These are phyloP conservation scores for Penicillium oxalicum DNA, from an alignment of 2,329 filamentous ascomycete species.

Conservation along the genomic window DNA sequence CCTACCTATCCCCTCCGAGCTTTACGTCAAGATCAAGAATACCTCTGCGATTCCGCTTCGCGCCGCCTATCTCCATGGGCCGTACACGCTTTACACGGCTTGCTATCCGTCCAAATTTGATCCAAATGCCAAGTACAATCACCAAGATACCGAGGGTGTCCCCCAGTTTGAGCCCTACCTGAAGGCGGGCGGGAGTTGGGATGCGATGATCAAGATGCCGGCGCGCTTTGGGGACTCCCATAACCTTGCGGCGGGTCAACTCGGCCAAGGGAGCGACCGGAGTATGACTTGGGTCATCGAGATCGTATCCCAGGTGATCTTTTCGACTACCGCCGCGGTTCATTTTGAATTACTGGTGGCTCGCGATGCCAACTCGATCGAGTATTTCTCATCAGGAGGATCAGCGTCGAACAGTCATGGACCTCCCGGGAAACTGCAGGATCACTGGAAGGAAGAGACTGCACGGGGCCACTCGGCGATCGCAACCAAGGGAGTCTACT, in stretches of 20 bases:
- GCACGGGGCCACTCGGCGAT: constrained; percentile 50
- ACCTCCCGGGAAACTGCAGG: constrained; percentile 64
- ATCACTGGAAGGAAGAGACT: constrained; percentile 61
- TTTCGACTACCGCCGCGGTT: constrained; percentile 81
- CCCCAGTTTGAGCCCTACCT: constrained; percentile 95
- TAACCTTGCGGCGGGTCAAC: constrained; percentile 41
- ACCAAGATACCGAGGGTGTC: constrained; percentile 63
- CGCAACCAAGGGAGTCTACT: constrained; percentile 72
- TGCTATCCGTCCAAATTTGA: constrained; percentile 79
- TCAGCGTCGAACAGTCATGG: constrained; percentile 46
- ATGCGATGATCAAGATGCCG: constrained; percentile 71
- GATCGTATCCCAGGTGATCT: constrained; percentile 86
- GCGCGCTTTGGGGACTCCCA: constrained; percentile 54
- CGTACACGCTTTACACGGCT: constrained; percentile 82
- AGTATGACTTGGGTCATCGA: constrained; percentile 84
- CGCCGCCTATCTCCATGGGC: constrained; percentile 92
- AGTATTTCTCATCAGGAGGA: constrained; percentile 53
- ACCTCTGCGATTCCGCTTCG: constrained; percentile 83
- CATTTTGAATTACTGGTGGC: constrained; percentile 82
- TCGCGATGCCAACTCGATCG: constrained; percentile 76
- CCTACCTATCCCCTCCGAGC: constrained; percentile 71
- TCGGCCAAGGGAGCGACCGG: constrained; percentile 36
- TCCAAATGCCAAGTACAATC: constrained; percentile 70
- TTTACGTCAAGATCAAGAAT: constrained; percentile 87
- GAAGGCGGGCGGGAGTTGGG: constrained; percentile 87